Percentiles rank a stretch among this genome's conserved stretches.
Conservation (phyloP, 345 rosid genomes). For the Raphanus sativus region DNA sequence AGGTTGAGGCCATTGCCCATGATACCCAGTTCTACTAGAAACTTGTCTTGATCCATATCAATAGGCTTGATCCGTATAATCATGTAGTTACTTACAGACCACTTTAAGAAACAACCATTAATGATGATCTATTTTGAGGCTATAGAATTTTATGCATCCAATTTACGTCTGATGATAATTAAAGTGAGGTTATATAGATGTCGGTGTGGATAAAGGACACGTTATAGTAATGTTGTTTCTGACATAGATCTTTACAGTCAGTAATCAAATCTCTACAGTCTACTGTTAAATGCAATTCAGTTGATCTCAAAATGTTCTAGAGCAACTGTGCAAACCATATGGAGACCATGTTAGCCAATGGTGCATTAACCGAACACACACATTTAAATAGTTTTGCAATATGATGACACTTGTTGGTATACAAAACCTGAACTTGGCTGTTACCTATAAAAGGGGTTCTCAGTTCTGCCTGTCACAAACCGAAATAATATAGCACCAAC, state of each 20-base stretch:
- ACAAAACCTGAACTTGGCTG: slow-evolving; percentile 79
- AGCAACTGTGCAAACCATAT: slow-evolving; percentile 61
- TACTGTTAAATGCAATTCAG: slow-evolving; percentile 71
- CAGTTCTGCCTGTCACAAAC: slow-evolving; percentile 69
- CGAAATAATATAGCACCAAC: slow-evolving; percentile 95
- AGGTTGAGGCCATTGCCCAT: neutral
- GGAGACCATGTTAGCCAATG: slow-evolving; percentile 19
- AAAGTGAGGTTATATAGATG: neutral
- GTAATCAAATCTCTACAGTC: slow-evolving; percentile 57
- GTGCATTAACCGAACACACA: neutral
- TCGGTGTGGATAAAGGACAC: neutral
- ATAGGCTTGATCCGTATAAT: neutral
- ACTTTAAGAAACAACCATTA: neutral
- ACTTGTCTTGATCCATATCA: neutral
- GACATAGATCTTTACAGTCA: slow-evolving; percentile 89
- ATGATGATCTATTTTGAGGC: neutral
- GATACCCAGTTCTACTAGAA: neutral
- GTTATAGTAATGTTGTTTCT: slow-evolving; percentile 29
- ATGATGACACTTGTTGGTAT: slow-evolving; percentile 8
- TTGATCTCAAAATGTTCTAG: slow-evolving; percentile 84
- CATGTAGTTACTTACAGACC: neutral
- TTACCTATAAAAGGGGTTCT: slow-evolving; percentile 87
- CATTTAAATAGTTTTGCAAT: neutral
- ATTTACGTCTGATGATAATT: too few relatives aligned
- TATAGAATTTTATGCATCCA: neutral